A percentile compares a stretch with the other conserved stretches of the same genome.
Conservation (phyloP, 192 early-diverging fungal genomes). For the Lobosporangium transversale region DNA sequence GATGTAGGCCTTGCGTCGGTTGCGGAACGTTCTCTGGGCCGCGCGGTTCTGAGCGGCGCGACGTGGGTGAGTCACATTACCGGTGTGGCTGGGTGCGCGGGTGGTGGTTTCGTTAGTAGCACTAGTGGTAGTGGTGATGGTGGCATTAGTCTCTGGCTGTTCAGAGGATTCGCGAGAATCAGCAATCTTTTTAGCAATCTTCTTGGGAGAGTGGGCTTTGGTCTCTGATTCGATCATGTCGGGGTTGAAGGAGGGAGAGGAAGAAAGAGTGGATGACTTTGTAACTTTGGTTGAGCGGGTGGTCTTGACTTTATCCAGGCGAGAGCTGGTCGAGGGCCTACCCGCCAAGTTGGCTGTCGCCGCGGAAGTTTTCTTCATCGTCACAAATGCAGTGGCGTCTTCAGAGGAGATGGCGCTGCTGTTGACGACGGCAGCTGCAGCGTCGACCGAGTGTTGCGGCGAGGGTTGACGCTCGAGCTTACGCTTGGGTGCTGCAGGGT, state of each 20-base stretch:
- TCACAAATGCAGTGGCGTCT: too few relatives aligned
- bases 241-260: not conserved
- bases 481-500: conserved; percentile 49
- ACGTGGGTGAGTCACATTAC: conserved; percentile 61
- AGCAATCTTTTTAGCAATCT: conserved; percentile 16
- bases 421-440: not conserved
- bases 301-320: conserved; percentile 49
- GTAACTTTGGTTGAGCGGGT: conserved; percentile 39
- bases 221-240: conserved; percentile 8
- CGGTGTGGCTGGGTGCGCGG: conserved; percentile 3
- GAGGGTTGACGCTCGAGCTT: conserved; percentile 36
- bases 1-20: conserved; percentile 85
- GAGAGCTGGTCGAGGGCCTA: conserved; percentile 41
- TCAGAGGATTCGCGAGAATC: conserved; percentile 36
- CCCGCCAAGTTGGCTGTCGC: conserved; percentile 2
- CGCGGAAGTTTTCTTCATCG: too few relatives aligned
- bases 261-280: conserved; percentile 22
- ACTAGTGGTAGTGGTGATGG: not conserved
- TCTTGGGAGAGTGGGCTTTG: conserved; percentile 12
- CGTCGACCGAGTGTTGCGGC: conserved; percentile 4
- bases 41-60: conserved; percentile 91
- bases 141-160: conserved; percentile 7
- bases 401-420: too few relatives aligned
- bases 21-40: conserved; percentile 90
- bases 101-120: not conserved